A percentile compares a stretch with the other conserved stretches of the same genome.
phyloP scores from a whole-genome alignment of 176 grass and related monocot genomes.

The Bonia amplexicaulis region DNA sequence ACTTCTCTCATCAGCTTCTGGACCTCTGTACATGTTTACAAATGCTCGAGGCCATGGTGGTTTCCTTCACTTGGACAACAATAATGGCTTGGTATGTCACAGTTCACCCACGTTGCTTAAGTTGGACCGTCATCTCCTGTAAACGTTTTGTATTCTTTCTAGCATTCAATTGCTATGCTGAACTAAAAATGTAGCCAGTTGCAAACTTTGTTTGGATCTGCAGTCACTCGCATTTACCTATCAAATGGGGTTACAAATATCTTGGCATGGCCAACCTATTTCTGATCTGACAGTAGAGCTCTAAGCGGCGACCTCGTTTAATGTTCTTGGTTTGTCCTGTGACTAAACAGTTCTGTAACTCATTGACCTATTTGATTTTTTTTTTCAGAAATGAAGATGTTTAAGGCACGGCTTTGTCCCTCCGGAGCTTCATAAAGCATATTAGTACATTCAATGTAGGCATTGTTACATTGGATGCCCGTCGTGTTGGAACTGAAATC shows the following conservation, averaged over 20 bases:
- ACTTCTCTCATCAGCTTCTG: conserved; percentile 50
- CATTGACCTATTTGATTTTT: neutral
- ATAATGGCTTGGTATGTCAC: conserved; percentile 48
- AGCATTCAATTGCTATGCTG: neutral
- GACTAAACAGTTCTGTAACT: neutral
- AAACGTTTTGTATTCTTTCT: neutral
- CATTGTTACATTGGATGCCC: neutral
- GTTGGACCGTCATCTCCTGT: neutral
- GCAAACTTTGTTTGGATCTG: neutral
- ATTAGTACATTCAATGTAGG: neutral
- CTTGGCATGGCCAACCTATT: neutral
- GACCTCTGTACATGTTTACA: conserved; percentile 79
- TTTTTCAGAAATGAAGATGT: conserved; percentile 39
- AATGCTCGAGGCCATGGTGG: conserved; percentile 80
- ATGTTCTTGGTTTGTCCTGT: too few species aligned
- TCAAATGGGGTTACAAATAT: neutral
- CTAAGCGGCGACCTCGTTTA: neutral
- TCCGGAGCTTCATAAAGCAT: neutral
- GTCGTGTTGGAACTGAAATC: neutral
- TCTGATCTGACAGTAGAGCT: neutral
- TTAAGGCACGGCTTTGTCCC: neutral
- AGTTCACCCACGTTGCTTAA: neutral
- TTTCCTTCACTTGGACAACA: conserved; percentile 83
- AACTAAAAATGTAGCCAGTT: neutral
- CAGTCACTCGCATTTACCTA: neutral